A percentile compares a stretch with the other conserved stretches of the same genome.
Conservation (phyloP, 345 rosid genomes). For the Cochlearia excelsa region DNA sequence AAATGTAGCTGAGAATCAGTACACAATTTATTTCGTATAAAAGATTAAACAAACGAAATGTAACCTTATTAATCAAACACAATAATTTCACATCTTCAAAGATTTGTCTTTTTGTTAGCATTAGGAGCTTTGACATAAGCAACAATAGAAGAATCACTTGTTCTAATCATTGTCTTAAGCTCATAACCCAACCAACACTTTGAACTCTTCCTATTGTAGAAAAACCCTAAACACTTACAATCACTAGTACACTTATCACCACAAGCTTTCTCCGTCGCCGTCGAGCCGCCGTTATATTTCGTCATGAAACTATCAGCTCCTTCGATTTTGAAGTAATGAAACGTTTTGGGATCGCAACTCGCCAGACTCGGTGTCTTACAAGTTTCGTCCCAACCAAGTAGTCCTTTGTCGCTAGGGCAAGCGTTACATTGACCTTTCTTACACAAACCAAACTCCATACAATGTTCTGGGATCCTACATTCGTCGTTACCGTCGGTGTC, state of each 20-base stretch:
- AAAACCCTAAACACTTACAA: slow-evolving; percentile 64
- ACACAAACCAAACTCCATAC: slow-evolving; percentile 34
- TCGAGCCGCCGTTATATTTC: slow-evolving; percentile 44
- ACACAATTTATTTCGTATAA: slow-evolving; percentile 5
- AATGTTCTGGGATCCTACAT: slow-evolving; percentile 35
- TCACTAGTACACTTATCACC: slow-evolving; percentile 47
- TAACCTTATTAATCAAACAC: slow-evolving; percentile 13
- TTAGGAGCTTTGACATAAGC: slow-evolving; percentile 38
- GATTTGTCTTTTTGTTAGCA: slow-evolving; percentile 15
- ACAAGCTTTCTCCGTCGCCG: slow-evolving; percentile 42
- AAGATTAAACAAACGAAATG: not conserved
- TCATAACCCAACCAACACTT: slow-evolving; percentile 64
- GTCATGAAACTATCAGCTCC: slow-evolving; percentile 54
- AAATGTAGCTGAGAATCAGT: slow-evolving; percentile 25
- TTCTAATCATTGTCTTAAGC: slow-evolving; percentile 44
- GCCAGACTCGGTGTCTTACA: slow-evolving; percentile 35
- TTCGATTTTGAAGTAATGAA: slow-evolving; percentile 43
- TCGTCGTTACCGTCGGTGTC: slow-evolving; percentile 32
- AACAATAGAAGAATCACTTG: slow-evolving; percentile 26
- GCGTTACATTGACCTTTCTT: slow-evolving; percentile 38
- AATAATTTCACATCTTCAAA: slow-evolving; percentile 8
- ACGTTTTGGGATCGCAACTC: slow-evolving; percentile 20
- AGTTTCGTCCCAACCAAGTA: slow-evolving; percentile 46
- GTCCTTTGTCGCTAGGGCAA: slow-evolving; percentile 36
- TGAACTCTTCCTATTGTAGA: slow-evolving; percentile 41